A percentile compares a stretch with the other conserved stretches of the same genome.
These are phyloP conservation scores for Didymella arachidicola DNA, from an alignment of 2,329 filamentous ascomycete species.

Conservation along the genomic window DNA sequence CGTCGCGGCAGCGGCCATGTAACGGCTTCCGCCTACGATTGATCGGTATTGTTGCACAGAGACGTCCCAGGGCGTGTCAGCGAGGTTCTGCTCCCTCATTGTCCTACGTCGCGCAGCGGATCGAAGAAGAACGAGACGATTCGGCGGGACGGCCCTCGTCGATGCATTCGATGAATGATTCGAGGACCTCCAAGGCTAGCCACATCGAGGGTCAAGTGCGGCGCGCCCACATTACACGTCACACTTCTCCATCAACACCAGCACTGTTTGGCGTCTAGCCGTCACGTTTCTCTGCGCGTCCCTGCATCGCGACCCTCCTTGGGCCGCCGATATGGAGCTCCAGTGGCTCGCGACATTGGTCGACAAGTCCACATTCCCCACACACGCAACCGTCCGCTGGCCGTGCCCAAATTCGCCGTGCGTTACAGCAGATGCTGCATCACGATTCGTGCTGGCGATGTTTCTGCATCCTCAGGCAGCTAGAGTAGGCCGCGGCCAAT, in stretches of 20 bases:
- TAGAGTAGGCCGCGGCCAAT: slow-evolving; percentile 39
- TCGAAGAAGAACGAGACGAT: slow-evolving; percentile 26
- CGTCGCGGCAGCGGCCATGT: slow-evolving; percentile 13
- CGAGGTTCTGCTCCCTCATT: slow-evolving; percentile 22
- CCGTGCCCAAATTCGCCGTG: slow-evolving; percentile 25
- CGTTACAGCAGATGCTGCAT: slow-evolving; percentile 38
- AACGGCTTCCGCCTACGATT: slow-evolving; percentile 18
- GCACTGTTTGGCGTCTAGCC: slow-evolving; percentile 27
- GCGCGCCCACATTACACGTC: slow-evolving; percentile 39
- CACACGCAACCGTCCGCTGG: slow-evolving; percentile 33
- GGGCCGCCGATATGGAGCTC: slow-evolving; percentile 29
- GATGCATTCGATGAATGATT: slow-evolving; percentile 20
- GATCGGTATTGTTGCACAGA: slow-evolving; percentile 27
- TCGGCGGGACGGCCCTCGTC: slow-evolving; percentile 32
- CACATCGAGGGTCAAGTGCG: slow-evolving; percentile 15
- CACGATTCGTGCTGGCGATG: slow-evolving; percentile 33
- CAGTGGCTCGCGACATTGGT: slow-evolving; percentile 32
- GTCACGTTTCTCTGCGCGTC: slow-evolving; percentile 31
- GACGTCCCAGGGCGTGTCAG: slow-evolving; percentile 23
- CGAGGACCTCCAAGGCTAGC: slow-evolving; percentile 3
- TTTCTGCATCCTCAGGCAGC: slow-evolving; percentile 36
- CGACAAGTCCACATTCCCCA: slow-evolving; percentile 30
- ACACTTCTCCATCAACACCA: slow-evolving; percentile 39
- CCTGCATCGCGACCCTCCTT: slow-evolving; percentile 39
- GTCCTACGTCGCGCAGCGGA: slow-evolving; percentile 36